These are phyloP conservation scores for Plantago coronopus DNA, from an alignment of 305 asterid species.

Conservation along the genomic window DNA sequence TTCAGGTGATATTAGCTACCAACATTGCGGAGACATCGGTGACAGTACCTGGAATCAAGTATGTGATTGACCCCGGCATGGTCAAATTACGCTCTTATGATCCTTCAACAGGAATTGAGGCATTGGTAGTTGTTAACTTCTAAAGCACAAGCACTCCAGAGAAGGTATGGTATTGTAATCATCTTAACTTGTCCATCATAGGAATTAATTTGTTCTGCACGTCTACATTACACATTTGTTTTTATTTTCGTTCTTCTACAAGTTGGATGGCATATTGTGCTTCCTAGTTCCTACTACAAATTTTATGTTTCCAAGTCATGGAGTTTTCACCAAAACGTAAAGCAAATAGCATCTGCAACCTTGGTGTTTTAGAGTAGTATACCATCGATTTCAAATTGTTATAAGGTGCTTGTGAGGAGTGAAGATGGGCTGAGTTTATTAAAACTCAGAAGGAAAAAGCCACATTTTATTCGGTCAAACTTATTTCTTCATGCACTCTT, in stretches of 20 bases:
- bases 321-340: no score
- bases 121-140: constrained; percentile 85
- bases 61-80: no score
- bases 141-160: constrained; percentile 95
- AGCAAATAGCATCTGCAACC: no score
- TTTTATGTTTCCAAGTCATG: not conserved
- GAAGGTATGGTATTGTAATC: constrained; percentile 52
- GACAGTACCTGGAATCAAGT: constrained; percentile 85
- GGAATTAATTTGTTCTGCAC: not conserved
- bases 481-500: not conserved
- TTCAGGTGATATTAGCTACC: constrained; percentile 84
- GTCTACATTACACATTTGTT: no score
- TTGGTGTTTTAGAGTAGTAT: no score
- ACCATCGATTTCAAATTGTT: not conserved
- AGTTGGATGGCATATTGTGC: no score
- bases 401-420: no score
- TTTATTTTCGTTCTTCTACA: no score
- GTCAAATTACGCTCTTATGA: constrained; percentile 76
- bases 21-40: constrained; percentile 98
- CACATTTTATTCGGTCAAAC: constrained; percentile 3
- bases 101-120: constrained; percentile 79
- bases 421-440: no score
- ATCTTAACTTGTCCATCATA: constrained; percentile 2
- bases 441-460: not conserved
- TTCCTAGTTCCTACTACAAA: no score